A percentile compares a stretch with the other conserved stretches of the same genome.
phyloP scores from a whole-genome alignment of 257 asterid genomes.

The Thymus mandschuricus region DNA sequence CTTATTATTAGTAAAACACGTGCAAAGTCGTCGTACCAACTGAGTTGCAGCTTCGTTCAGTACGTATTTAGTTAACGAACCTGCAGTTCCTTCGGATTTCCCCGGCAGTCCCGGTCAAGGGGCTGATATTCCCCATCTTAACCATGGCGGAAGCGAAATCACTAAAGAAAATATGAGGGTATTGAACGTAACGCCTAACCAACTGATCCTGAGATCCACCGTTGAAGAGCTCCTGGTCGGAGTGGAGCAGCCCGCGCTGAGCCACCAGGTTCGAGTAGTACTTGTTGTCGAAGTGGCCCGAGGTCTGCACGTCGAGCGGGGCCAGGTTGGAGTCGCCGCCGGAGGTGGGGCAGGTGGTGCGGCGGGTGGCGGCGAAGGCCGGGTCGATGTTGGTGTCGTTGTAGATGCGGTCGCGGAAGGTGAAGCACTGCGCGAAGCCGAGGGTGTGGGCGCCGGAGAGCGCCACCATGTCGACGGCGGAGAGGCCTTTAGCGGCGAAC shows the following conservation, averaged over 20 bases:
- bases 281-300: constrained; percentile 48
- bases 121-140: constrained; percentile 68
- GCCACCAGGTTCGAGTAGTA: constrained; percentile 50
- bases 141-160: constrained; percentile 65
- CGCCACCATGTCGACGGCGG: constrained; percentile 35
- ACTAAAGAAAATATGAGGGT: constrained; percentile 31
- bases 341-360: constrained; percentile 51
- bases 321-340: constrained; percentile 54
- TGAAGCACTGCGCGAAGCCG: constrained; percentile 21
- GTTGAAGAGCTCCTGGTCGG: constrained; percentile 71
- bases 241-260: constrained; percentile 59
- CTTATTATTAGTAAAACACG: no score
- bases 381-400: no score
- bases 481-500: constrained; percentile 51
- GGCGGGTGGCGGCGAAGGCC: constrained; percentile 47
- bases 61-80: constrained; percentile 22
- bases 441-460: neutral
- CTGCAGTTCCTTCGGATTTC: constrained; percentile 68
- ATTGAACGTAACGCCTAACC: constrained; percentile 44
- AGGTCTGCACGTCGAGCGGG: constrained; percentile 42
- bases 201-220: constrained; percentile 57
- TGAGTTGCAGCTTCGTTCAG: no score
- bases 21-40: no score
- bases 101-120: constrained; percentile 46
- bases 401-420: no score